Conservation (phyloP, 371 early-diverging fungal species). For the Mucor plumbeus region DNA sequence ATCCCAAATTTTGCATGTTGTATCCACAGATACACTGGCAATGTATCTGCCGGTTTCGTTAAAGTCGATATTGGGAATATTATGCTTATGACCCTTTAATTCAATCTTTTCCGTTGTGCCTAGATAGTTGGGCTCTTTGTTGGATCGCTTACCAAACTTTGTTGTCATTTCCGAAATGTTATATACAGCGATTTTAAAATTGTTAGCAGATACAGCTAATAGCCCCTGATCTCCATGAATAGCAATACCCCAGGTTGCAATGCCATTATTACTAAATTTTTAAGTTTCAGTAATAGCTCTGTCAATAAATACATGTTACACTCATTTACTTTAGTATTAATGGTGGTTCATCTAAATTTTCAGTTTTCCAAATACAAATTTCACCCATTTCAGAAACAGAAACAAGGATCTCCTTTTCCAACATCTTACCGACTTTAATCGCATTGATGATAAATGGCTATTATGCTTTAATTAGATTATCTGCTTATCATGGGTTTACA, state of each 20-base stretch:
- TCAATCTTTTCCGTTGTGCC: constrained; percentile 18
- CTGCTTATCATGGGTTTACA: background rate
- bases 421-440: constrained; percentile 55
- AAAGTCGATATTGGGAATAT: constrained; percentile 68
- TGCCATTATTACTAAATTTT: constrained; percentile 30
- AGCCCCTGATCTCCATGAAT: constrained; percentile 56
- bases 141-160: constrained; percentile 20
- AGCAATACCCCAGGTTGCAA: constrained; percentile 70
- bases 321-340: constrained; percentile 40
- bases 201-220: constrained; percentile 67
- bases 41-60: constrained; percentile 57
- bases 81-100: constrained; percentile 62
- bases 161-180: constrained; percentile 43
- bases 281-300: background rate
- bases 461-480: background rate
- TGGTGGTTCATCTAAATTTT: constrained; percentile 48
- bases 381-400: constrained; percentile 58
- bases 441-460: constrained; percentile 60
- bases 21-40: constrained; percentile 65
- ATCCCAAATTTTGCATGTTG: constrained; percentile 57
- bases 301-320: background rate
- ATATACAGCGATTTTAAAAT: constrained; percentile 58
- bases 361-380: constrained; percentile 58
- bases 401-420: constrained; percentile 56
- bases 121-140: constrained; percentile 22